These are phyloP conservation scores for Fusarium setosum DNA, from an alignment of 2,329 filamentous ascomycete genomes.

Conservation along the genomic window DNA sequence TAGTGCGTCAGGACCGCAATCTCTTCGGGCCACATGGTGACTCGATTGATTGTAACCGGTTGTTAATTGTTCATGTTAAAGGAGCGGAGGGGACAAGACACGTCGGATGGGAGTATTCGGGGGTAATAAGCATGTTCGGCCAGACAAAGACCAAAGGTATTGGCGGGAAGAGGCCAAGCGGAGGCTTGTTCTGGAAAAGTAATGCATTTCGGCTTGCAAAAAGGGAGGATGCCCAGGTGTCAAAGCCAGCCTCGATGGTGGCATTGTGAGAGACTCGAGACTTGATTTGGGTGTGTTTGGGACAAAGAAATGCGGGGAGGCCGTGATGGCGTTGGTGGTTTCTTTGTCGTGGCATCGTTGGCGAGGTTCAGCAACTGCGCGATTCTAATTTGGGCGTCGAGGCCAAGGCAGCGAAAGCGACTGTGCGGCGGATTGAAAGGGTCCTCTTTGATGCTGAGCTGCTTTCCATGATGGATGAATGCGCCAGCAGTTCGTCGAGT, in stretches of 20 bases:
- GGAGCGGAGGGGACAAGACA: background rate
- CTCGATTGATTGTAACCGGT: background rate
- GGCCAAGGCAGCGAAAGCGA: background rate
- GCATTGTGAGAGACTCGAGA: conserved; percentile 25
- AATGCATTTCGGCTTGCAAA: background rate
- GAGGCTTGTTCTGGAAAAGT: background rate
- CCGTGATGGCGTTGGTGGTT: conserved; percentile 12
- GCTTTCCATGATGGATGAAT: conserved; percentile 10
- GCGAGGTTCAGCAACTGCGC: background rate
- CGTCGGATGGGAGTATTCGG: conserved; percentile 1
- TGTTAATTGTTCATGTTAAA: conserved; percentile 1
- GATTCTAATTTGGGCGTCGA: conserved; percentile 20
- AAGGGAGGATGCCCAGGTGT: background rate
- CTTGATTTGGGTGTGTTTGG: conserved; percentile 9
- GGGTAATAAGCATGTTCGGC: conserved; percentile 36
- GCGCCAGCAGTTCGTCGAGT: background rate
- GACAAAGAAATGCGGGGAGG: conserved; percentile 24
- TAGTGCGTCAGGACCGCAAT: background rate
- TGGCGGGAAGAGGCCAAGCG: background rate
- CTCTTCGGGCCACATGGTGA: conserved; percentile 17
- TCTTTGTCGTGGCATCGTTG: conserved; percentile 32
- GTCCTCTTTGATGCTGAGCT: conserved; percentile 25
- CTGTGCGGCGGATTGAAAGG: conserved; percentile 4
- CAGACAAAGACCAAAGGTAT: conserved; percentile 31
- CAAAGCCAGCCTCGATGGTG: conserved; percentile 9